phyloP scores from a whole-genome alignment of 495 filamentous ascomycete species.

The Neurospora tetrasperma region DNA sequence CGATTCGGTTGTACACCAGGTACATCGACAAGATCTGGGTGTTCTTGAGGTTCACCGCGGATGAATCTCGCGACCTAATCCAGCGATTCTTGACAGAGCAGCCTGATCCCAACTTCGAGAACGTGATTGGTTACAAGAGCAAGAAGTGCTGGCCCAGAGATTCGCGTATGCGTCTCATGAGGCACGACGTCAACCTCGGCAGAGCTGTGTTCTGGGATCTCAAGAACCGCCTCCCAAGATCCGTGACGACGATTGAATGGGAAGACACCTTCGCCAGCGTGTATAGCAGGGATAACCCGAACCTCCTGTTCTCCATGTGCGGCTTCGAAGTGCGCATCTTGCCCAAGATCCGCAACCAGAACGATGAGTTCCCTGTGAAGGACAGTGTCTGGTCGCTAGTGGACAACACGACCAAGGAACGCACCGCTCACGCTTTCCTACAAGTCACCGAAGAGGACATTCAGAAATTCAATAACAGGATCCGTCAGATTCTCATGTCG shows the following conservation, averaged over 20 bases:
- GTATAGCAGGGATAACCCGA: constrained; percentile 97
- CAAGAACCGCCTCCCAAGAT: constrained; percentile 91
- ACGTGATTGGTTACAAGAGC: constrained; percentile 97
- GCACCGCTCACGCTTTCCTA: constrained; percentile 95
- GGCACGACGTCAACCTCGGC: constrained; percentile 97
- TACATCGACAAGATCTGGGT: constrained; percentile 99
- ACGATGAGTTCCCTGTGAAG: constrained; percentile 94
- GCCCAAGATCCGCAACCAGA: constrained; percentile 89
- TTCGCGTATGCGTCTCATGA: constrained; percentile 95
- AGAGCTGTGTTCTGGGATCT: constrained; percentile 98
- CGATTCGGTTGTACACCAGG: constrained; percentile 90
- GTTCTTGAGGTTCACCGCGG: constrained; percentile 84
- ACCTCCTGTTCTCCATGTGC: constrained; percentile 94
- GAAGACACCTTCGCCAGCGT: constrained; percentile 99
- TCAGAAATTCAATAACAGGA: constrained; percentile 98
- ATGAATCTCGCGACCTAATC: constrained; percentile 92
- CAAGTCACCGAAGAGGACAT: constrained; percentile 98
- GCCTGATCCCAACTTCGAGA: constrained; percentile 98
- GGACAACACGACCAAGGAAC: constrained; percentile 90
- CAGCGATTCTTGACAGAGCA: constrained; percentile 97
- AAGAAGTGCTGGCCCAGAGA: constrained; percentile 99
- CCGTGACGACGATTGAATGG: constrained; percentile 97
- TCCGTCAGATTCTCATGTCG: constrained; percentile 98
- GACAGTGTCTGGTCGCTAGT: constrained; percentile 97
- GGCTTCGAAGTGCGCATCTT: constrained; percentile 97